Evolutionary conservation across 2,329 filamentous ascomycete species (phyloP).

Genomic region (Stachybotrys echinatus): DNA sequence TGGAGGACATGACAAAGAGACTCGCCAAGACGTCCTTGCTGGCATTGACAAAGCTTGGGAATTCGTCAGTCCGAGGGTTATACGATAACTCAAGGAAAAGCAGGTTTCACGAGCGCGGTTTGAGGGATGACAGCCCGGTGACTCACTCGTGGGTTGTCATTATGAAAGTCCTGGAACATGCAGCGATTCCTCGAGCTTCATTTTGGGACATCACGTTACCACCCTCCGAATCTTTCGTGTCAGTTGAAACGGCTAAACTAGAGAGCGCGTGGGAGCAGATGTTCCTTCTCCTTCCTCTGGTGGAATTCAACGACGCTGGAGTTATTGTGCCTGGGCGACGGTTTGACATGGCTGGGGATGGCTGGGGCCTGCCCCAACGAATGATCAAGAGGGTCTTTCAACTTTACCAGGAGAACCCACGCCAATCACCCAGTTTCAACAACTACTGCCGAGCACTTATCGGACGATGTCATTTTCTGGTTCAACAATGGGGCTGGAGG

Average conservation of each 20-base stretch:
- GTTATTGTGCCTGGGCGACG: conserved; percentile 32
- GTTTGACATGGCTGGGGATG: conserved; percentile 34
- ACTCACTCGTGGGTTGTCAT: conserved; percentile 54
- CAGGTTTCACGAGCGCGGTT: conserved; percentile 43
- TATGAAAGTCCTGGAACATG: conserved; percentile 47
- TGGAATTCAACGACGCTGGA: conserved; percentile 53
- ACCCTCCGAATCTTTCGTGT: conserved; percentile 28
- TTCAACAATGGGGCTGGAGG: conserved; percentile 62
- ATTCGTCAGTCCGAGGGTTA: conserved; percentile 35
- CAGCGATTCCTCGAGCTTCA: conserved; percentile 42
- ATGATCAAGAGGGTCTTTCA: conserved; percentile 53
- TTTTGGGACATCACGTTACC: conserved; percentile 57
- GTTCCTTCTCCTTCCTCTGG: conserved; percentile 56
- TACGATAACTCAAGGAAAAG: conserved; percentile 44
- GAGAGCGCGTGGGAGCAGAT: conserved; percentile 54
- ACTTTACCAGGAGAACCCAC: conserved; percentile 49
- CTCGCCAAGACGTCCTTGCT: conserved; percentile 31
- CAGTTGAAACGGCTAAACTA: conserved; percentile 39
- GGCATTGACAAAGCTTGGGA: conserved; percentile 35
- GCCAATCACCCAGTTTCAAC: conserved; percentile 58
- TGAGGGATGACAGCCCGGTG: conserved; percentile 38
- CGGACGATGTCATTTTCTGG: conserved; percentile 56
- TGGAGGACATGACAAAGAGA: conserved; percentile 44
- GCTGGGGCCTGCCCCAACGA: conserved; percentile 55
- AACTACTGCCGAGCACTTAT: conserved; percentile 57